Evolutionary conservation across 148 eudicot species (phyloP), one percentile per base, ranked within the genome.

Genomic region (Nyssa sinensis): DNA sequence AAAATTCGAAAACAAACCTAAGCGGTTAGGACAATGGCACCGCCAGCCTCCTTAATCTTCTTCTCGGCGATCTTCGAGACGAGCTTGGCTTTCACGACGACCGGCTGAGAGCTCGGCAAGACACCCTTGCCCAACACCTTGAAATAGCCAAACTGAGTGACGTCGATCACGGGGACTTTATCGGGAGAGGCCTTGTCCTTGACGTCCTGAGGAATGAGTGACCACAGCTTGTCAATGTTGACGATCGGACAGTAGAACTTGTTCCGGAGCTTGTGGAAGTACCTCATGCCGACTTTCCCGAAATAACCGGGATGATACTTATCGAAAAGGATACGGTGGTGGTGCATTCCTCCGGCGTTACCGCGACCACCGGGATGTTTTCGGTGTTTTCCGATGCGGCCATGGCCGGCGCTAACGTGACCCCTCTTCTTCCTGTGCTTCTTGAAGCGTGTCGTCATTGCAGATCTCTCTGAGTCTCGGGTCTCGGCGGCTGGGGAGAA

Each of bases 21-120:
- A 34, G 68, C 29, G 68, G 68, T 64, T 13, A 64, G 47, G 16
- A 64, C 49, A 6, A 64, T 29, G 17, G 68, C 68, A 4, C 68
- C 49, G 9, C 68, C 68, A 14, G 68, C 68, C 44, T 64, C 68
- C 27, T 64, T 64, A n/a, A 64, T 64, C 68, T 64, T 64, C 68
- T 64, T 64, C 68, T 64, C 68, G 34, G 41, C 49, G 47, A 11
- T 64, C 68, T 64, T 64, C 27, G 47, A 64, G 1, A 64, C 68
- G 28, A 64, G 27, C 68, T 64, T 64, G 27, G 68, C 68, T 29
- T 64, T 64, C 28, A 64, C 68, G 16, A 64, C 68, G 16, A 64
- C 14, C 16, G 47, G 68, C 28, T n/a, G 44, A 28, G 47, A 19
- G 7, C 4, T 9, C 1, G 68, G 47, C 47, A 64, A 34, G 9